phyloP scores from a whole-genome alignment of 768 basidiomycete genomes.

The Kwoniella sp. region DNA sequence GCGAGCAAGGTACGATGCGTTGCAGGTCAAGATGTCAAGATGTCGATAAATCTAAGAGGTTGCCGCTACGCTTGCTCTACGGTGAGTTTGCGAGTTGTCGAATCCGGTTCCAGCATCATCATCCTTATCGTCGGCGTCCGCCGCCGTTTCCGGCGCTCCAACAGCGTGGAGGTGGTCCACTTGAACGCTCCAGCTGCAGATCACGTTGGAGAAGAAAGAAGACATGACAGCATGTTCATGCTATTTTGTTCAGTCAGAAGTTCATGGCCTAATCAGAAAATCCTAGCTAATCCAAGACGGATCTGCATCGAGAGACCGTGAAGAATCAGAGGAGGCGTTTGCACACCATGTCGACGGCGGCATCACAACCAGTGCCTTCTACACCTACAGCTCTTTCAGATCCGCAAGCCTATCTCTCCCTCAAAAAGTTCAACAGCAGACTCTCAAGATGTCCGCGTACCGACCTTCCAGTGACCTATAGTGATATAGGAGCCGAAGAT shows the following conservation, averaged over 20 bases:
- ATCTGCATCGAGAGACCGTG: not conserved
- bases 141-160: not conserved
- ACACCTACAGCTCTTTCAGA: constrained; percentile 32
- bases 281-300: not conserved
- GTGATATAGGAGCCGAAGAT: constrained; percentile 44
- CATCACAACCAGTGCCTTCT: not conserved
- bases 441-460: constrained; percentile 43
- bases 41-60: too few species aligned
- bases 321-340: not conserved
- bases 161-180: constrained; percentile 14
- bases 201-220: too few species aligned
- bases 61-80: too few species aligned
- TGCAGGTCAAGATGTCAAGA: too few species aligned
- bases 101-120: not conserved
- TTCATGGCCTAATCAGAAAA: too few species aligned
- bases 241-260: too few species aligned
- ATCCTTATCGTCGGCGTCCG: not conserved
- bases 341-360: not conserved
- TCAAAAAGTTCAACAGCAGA: constrained; percentile 35
- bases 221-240: too few species aligned
- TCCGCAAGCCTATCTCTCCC: constrained; percentile 36
- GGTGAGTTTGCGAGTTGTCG: not conserved
- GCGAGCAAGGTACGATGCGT: too few species aligned
- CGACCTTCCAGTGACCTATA: constrained; percentile 38
- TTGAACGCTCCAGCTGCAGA: too few species aligned